Evolutionary conservation across 2,329 filamentous ascomycete species (phyloP).

Genomic region (Colletotrichum lini): DNA sequence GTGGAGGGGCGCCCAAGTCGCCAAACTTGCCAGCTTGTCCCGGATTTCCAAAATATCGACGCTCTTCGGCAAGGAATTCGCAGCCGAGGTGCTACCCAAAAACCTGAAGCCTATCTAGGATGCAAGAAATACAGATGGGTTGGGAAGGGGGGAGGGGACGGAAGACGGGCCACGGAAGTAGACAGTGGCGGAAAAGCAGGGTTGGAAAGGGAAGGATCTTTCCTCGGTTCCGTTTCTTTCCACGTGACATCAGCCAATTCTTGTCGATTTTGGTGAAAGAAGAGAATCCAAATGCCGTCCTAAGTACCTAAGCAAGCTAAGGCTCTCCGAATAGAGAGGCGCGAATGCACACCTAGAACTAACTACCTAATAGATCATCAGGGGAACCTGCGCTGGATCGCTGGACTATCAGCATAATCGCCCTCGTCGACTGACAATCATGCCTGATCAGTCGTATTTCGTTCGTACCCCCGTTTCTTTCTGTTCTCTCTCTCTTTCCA

Average conservation of each 20-base stretch:
- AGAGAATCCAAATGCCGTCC: too few relatives aligned
- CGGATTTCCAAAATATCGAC: slow-evolving; percentile 5
- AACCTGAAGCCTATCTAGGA: not conserved
- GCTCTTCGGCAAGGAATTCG: not conserved
- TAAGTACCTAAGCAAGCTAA: too few relatives aligned
- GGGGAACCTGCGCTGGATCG: not conserved
- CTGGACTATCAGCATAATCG: not conserved
- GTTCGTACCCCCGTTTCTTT: too few relatives aligned
- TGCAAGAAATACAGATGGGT: not conserved
- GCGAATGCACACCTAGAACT: not conserved
- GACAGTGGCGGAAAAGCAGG: slow-evolving; percentile 5
- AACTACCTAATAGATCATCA: not conserved
- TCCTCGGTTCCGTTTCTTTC: not conserved
- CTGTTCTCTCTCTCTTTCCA: too few relatives aligned
- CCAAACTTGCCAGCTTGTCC: slow-evolving; percentile 21
- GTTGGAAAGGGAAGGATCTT: not conserved
- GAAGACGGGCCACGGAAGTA: not conserved
- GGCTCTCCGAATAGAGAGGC: too few relatives aligned
- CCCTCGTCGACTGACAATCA: not conserved
- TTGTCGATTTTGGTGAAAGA: slow-evolving; percentile 4
- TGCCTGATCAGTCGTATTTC: not conserved
- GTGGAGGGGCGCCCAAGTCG: slow-evolving; percentile 4
- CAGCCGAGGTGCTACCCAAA: not conserved
- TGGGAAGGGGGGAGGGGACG: not conserved
- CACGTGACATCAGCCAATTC: slow-evolving; percentile 36